Base-by-base conservation (phyloP, 225 moss, liverwort and hornwort genomes). In the Neckera pumila region DNA sequence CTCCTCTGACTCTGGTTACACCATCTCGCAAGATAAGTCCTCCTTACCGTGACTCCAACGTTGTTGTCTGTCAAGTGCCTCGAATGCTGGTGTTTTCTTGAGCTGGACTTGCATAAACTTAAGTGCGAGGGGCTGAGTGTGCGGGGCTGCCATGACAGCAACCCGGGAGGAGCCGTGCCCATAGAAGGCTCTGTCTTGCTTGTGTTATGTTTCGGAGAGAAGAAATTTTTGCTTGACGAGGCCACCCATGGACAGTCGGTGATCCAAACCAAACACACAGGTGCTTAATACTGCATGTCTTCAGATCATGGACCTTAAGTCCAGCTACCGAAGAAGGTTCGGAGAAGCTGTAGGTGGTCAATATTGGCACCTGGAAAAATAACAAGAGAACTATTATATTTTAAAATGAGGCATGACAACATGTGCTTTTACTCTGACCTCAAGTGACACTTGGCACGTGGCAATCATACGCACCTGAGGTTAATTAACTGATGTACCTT, bases 91-190 rank as follows among this genome's bases (percentile, higher is more conserved):
- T 94, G 84, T 79, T 90, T 93, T 70, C 89, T 92, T 90, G 93
- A 86, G 85, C 89, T 86, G 36, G 85, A 70, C 82, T 88, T 93
- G 81, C 70, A 73, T 57, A 89, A 47, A 79, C 79, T 74, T 40
- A 79, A 81, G 36, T 78, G 92, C 57, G 92, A 74, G 62, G 89
- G 87, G 54, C 93, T 87, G 40, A 92, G 76, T 54, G 93, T 86
- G 60, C 84, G 87, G 91, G 95, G 93, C 84, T 94, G 96, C 95
- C 96, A 95, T 90, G 86, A 91, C 78, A 95, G 93, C 93, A 95
- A 86, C 94, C 94, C 94, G 30, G 94, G 95, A 85, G 95, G 95
- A 89, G 96, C 92, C 86, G 95, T 85, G 96, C 95, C 98, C 97
- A 96, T 97, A 93, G 95, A 90, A 92, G 87, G 83, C 86, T 85